phyloP scores from a whole-genome alignment of 257 asterid genomes.

The Plantago major region DNA sequence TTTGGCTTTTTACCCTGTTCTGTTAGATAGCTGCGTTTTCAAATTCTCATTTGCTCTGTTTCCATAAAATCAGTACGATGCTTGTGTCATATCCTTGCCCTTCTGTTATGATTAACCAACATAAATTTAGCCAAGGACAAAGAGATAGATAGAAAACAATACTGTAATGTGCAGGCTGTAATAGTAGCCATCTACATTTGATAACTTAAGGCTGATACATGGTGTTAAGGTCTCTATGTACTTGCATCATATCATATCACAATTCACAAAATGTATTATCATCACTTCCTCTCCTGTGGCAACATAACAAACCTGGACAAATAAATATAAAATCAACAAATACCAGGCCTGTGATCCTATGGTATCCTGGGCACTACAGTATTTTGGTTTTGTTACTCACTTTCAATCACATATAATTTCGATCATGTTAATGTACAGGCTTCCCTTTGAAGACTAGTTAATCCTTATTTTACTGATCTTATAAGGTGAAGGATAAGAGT shows the following conservation, averaged over 20 bases:
- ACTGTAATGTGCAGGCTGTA: constrained; percentile 6
- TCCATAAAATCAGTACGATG: constrained; percentile 11
- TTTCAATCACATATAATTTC: too few species aligned
- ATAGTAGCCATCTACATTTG: constrained; percentile 15
- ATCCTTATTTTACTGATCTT: too few species aligned
- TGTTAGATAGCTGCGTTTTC: not conserved
- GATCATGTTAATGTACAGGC: too few species aligned
- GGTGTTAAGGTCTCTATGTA: not conserved
- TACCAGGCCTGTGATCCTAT: not conserved
- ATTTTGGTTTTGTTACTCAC: too few species aligned
- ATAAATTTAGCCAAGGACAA: not conserved
- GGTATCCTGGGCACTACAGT: too few species aligned
- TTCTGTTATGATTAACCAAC: not conserved
- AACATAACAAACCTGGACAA: not conserved
- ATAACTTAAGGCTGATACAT: constrained; percentile 9
- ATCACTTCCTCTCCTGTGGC: not conserved
- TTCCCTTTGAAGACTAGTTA: too few species aligned
- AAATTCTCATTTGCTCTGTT: not conserved
- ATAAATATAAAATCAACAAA: not conserved
- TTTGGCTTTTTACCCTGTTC: too few species aligned
- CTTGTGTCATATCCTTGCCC: not conserved
- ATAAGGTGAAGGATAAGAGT: too few species aligned
- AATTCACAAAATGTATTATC: not conserved
- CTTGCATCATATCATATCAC: constrained; percentile 4
- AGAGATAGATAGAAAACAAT: not conserved